Base-by-base conservation (phyloP, 805 yeast species). In the Scheffersomyces amazonensis region DNA sequence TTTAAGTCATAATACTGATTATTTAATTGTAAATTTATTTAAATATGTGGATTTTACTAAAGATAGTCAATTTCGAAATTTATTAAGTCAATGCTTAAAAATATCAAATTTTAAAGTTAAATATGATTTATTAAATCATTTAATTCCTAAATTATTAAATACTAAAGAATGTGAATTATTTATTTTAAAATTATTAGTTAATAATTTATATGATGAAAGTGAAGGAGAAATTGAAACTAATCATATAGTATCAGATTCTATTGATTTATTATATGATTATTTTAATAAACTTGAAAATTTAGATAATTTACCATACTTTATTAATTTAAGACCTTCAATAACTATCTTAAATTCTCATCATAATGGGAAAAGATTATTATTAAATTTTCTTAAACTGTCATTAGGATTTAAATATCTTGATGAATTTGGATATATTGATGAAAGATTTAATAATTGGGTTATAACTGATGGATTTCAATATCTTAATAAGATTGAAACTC, bases 381-480 rank as follows among this genome's bases (percentile, higher is more conserved):
- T 82, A 49, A 75, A 80, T 37, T 74, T 88, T 40, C 62, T 91
- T 35, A 73, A 84, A 4, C 76, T 83, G 0, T 64, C 87, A 0
- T 53, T 62, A 8, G 99, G 98, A 0, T 87, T 86, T 57, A 69
- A 70, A 27, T 83, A 81, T 46, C 62, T 87, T 35, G 69, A 73
- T 27, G 76, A 71, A 12, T 62, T 75, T 27, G 79, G 83, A 34
- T 81, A 78, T 50, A 73, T 87, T 16, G 79, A 78, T 37, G 62
- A 58, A 10, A 90, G 87, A 50, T 76, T 89, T 69, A 75, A 72
- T 28, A 64, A 71, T 12, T 88, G 96, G 96, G 61, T 78, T 2
- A 69, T 67, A 11, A 54, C 62, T 2, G 22, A 70, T 20, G 70
- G 73, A 36, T 61, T 65, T 32, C 59, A 63, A 8, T 80, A 78